Conservation (phyloP, 1,284 basidiomycete species). For the Ustilago bromivora region DNA sequence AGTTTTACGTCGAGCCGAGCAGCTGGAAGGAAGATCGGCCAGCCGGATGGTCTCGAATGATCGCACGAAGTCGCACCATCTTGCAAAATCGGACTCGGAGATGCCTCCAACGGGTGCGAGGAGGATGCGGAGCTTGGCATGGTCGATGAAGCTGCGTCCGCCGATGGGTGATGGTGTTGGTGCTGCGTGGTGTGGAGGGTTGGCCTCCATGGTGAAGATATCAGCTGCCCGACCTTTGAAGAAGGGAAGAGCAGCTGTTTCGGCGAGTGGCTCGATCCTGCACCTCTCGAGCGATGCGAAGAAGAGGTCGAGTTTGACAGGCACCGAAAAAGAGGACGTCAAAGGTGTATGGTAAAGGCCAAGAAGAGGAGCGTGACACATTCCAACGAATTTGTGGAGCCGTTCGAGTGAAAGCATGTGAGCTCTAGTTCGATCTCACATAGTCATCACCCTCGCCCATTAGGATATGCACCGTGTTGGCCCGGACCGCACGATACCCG, state of each 20-base stretch:
- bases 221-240: background rate
- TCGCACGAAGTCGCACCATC: constrained; percentile 58
- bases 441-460: no score
- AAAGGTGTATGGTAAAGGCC: background rate
- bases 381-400: background rate
- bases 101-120: constrained; percentile 61
- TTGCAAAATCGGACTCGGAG: constrained; percentile 58
- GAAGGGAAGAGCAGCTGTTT: background rate
- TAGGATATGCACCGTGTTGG: no score
- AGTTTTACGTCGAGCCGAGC: constrained; percentile 22
- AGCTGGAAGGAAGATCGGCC: constrained; percentile 54
- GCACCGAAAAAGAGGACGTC: background rate
- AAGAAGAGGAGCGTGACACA: background rate
- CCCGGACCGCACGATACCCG: no score
- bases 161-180: constrained; percentile 50
- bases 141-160: constrained; percentile 50
- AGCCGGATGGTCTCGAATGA: constrained; percentile 58
- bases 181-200: constrained; percentile 13
- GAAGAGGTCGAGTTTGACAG: background rate
- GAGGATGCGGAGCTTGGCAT: constrained; percentile 64
- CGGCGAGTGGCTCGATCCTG: background rate
- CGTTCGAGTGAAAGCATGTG: background rate
- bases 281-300: background rate
- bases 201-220: constrained; percentile 7
- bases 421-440: no score